phyloP scores from a whole-genome alignment of 176 grass and related monocot genomes.

The Miscanthus lutarioriparius region DNA sequence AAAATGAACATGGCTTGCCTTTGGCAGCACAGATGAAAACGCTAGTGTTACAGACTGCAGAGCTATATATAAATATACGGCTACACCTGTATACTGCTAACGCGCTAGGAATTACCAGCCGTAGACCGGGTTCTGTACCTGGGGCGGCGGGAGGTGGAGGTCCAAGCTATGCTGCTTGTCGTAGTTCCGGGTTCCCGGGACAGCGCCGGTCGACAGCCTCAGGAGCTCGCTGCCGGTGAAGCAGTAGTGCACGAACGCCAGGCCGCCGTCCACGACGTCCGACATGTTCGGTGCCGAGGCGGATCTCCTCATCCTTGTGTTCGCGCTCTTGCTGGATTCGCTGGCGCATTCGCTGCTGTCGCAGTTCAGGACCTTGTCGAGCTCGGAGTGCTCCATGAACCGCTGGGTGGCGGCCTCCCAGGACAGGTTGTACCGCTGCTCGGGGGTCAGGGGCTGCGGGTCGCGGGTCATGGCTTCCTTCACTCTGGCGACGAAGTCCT shows the following conservation, averaged over 20 bases:
- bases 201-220: conserved; percentile 72
- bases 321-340: not conserved
- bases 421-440: conserved; percentile 77
- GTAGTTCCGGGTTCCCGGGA: conserved; percentile 68
- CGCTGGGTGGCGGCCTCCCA: conserved; percentile 92
- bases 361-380: conserved; percentile 64
- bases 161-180: conserved; percentile 73
- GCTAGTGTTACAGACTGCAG: conserved; percentile 30
- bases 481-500: conserved; percentile 74
- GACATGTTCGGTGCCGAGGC: conserved; percentile 63
- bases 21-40: not conserved
- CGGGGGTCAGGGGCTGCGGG: conserved; percentile 62
- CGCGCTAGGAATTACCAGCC: conserved; percentile 45
- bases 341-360: not conserved
- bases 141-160: conserved; percentile 68
- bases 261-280: conserved; percentile 68
- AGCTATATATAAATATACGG: not conserved
- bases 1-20: conserved; percentile 34
- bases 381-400: conserved; percentile 86
- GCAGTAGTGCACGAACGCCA: conserved; percentile 87
- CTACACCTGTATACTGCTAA: not conserved
- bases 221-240: conserved; percentile 81
- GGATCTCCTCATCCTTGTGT: conserved; percentile 55
- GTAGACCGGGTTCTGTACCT: conserved; percentile 84
- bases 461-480: conserved; percentile 90